phyloP scores from a whole-genome alignment of 116 monocot species.

The Dioscorea cayenensis region DNA sequence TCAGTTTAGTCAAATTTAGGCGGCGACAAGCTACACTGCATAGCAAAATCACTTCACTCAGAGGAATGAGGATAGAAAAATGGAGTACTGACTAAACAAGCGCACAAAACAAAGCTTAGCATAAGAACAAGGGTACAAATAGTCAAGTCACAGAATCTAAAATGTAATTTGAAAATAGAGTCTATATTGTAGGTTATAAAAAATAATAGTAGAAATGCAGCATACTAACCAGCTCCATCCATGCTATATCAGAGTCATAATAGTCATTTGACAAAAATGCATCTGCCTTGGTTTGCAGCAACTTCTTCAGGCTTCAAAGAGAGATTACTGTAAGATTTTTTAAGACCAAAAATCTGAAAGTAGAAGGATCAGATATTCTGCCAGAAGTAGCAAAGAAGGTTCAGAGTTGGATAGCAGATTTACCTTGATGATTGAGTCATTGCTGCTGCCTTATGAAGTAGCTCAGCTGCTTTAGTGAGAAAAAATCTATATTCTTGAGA shows the following conservation, averaged over 20 bases:
- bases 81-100: too few relatives aligned
- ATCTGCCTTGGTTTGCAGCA: constrained; percentile 75
- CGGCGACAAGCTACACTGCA: too few relatives aligned
- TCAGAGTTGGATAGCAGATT: not conserved
- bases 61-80: too few relatives aligned
- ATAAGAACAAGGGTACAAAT: too few relatives aligned
- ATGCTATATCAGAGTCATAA: constrained; percentile 94
- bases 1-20: too few relatives aligned
- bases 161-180: not conserved
- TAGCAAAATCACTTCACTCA: too few relatives aligned
- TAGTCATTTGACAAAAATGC: constrained; percentile 97
- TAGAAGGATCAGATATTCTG: not conserved
- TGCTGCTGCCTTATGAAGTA: constrained; percentile 72
- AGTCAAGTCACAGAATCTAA: too few relatives aligned
- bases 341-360: not conserved
- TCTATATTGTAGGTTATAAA: not conserved
- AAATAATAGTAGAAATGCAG: not conserved
- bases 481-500: constrained; percentile 66
- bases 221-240: constrained; percentile 91
- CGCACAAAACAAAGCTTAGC: too few relatives aligned
- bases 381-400: not conserved
- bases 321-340: not conserved
- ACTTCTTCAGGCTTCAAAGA: constrained; percentile 60
- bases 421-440: constrained; percentile 68
- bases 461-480: constrained; percentile 58